Percentiles rank a stretch among this genome's conserved stretches.
phyloP scores from a whole-genome alignment of 768 basidiomycete species.

The Ramaria rubella region DNA sequence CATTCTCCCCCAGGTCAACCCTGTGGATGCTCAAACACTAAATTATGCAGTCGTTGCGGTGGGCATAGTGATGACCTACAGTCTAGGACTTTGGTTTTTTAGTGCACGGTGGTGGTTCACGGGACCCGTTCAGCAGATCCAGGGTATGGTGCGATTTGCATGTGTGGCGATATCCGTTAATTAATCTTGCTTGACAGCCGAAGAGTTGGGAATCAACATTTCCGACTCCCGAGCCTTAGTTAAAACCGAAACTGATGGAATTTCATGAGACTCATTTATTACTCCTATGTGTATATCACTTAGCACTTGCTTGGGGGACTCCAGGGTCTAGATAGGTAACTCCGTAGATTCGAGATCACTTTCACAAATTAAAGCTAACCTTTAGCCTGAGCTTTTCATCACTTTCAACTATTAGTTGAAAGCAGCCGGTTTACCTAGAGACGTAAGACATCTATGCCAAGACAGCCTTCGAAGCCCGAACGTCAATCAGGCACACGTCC shows the following conservation, averaged over 20 bases:
- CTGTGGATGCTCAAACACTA: constrained; percentile 62
- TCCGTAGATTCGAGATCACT: no score
- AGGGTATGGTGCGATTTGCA: constrained; percentile 31
- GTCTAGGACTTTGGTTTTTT: constrained; percentile 61
- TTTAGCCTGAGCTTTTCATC: no score
- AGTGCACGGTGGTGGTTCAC: constrained; percentile 69
- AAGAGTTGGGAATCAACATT: constrained; percentile 44
- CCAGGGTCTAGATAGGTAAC: no score
- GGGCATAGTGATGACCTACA: constrained; percentile 60
- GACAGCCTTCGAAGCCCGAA: no score
- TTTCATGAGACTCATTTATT: no score
- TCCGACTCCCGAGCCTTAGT: constrained; percentile 31
- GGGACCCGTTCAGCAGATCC: constrained; percentile 63
- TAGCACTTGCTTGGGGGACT: no score
- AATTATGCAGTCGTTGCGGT: constrained; percentile 75
- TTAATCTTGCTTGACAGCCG: constrained; percentile 27
- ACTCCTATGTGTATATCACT: no score
- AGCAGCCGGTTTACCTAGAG: no score
- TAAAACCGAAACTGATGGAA: constrained; percentile 16
- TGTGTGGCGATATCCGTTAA: not conserved
- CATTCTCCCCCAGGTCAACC: constrained; percentile 64
- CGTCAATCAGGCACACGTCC: no score
- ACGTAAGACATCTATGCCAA: no score
- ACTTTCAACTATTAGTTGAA: no score
- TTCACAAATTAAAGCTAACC: no score